Conservation (phyloP, 192 early-diverging fungal species). For the Nowakowskiella sp. region DNA sequence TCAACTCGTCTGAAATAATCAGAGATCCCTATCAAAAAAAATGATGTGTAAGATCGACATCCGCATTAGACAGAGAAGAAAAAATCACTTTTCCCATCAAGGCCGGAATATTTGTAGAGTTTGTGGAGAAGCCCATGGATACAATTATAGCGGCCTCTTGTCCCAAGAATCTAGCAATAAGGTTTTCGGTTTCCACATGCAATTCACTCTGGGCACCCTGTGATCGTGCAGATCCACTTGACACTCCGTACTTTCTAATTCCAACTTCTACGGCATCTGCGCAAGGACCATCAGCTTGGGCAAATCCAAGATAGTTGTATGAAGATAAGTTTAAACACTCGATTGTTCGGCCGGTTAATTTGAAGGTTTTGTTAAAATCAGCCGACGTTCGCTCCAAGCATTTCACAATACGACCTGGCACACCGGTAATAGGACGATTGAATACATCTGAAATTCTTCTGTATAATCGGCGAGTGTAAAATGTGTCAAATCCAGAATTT, state of each 20-base stretch:
- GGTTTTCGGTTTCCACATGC: constrained; percentile 68
- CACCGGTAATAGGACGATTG: constrained; percentile 88
- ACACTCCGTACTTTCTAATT: constrained; percentile 65
- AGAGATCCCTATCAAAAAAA: constrained; percentile 61
- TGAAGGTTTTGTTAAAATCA: constrained; percentile 79
- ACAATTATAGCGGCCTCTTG: constrained; percentile 78
- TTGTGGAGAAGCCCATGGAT: constrained; percentile 96
- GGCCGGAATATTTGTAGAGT: constrained; percentile 87
- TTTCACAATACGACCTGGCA: constrained; percentile 78
- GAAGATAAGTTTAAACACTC: constrained; percentile 88
- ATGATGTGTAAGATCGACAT: neutral
- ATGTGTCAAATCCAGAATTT: constrained; percentile 92
- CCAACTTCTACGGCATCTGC: constrained; percentile 83
- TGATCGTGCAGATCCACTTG: constrained; percentile 52
- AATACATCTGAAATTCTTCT: constrained; percentile 84
- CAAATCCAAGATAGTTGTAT: constrained; percentile 98
- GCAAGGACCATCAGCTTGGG: constrained; percentile 84
- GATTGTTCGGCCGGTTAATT: constrained; percentile 66
- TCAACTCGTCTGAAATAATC: constrained; percentile 92
- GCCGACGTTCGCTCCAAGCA: constrained; percentile 77
- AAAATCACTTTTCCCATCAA: constrained; percentile 49
- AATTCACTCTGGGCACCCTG: constrained; percentile 67
- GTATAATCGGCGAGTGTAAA: constrained; percentile 88
- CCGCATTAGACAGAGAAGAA: neutral
- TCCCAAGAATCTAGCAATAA: constrained; percentile 87